Conservation (phyloP, 2,329 filamentous ascomycete genomes). For the Pseudonectria buxi region DNA sequence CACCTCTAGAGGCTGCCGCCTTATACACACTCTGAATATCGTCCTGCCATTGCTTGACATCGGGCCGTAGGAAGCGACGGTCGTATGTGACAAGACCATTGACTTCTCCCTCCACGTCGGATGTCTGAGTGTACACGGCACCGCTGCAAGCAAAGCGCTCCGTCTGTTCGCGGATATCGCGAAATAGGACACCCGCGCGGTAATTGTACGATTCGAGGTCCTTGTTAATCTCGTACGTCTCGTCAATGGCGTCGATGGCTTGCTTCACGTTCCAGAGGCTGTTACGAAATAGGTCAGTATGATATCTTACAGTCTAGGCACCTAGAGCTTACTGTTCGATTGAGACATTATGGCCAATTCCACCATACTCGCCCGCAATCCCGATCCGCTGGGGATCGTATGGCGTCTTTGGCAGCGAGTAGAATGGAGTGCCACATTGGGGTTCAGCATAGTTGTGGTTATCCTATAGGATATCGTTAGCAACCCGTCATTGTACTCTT, state of each 20-base stretch:
- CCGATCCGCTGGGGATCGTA: constrained; percentile 56
- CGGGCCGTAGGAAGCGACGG: constrained; percentile 50
- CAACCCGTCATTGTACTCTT: too few relatives aligned
- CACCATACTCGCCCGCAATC: constrained; percentile 66
- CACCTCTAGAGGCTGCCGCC: constrained; percentile 35
- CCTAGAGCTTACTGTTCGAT: constrained; percentile 55
- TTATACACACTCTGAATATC: constrained; percentile 56
- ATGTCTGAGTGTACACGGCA: constrained; percentile 67
- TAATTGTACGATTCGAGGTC: constrained; percentile 59
- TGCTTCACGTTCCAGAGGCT: constrained; percentile 58
- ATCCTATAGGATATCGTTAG: constrained; percentile 33
- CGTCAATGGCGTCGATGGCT: constrained; percentile 53
- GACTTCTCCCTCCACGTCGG: constrained; percentile 67
- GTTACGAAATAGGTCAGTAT: too few relatives aligned
- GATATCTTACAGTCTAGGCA: too few relatives aligned
- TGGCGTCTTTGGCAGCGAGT: constrained; percentile 48
- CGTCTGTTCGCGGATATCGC: constrained; percentile 56
- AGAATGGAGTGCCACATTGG: constrained; percentile 64
- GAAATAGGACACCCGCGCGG: constrained; percentile 52
- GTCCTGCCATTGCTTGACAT: constrained; percentile 50
- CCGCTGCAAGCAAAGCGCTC: constrained; percentile 56
- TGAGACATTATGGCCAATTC: constrained; percentile 58
- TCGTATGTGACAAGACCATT: constrained; percentile 67
- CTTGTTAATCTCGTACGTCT: constrained; percentile 61
- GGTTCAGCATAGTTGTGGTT: constrained; percentile 68